phyloP scores from a whole-genome alignment of 768 basidiomycete genomes.

The Pseudohyphozyma bogoriensis region DNA sequence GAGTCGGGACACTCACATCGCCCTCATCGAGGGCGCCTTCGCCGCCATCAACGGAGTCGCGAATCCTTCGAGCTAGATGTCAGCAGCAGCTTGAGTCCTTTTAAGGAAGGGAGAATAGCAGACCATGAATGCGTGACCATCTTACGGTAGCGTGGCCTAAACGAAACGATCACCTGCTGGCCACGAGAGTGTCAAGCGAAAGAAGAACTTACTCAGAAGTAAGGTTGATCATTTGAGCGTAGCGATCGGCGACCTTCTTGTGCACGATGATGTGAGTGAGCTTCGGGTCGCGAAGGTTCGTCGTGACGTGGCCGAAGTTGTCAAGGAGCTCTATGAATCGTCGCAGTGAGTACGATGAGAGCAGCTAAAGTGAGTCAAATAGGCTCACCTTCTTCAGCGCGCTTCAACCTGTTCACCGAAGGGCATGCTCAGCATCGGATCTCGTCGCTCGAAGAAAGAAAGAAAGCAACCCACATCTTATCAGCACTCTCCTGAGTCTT shows the following conservation, averaged over 20 bases:
- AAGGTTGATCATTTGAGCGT: not conserved
- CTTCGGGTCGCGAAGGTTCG: slow-evolving; percentile 59
- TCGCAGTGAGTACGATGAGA: not conserved
- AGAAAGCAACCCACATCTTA: slow-evolving; percentile 44
- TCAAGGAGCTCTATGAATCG: slow-evolving; percentile 40
- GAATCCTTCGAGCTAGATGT: too few relatives aligned
- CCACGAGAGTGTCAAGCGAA: accelerated
- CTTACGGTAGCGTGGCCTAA: slow-evolving; percentile 19
- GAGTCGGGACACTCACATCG: not conserved
- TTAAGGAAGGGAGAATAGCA: too few relatives aligned
- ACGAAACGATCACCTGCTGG: too few relatives aligned
- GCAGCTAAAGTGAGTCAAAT: not conserved
- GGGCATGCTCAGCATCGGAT: not conserved
- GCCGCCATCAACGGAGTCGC: not conserved
- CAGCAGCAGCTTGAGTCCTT: too few relatives aligned
- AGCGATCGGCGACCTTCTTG: slow-evolving; percentile 59
- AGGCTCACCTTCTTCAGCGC: not conserved
- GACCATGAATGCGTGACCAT: slow-evolving; percentile 18
- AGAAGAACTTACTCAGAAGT: not conserved
- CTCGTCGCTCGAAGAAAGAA: not conserved
- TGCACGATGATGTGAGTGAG: slow-evolving; percentile 70
- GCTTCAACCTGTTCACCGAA: not conserved
- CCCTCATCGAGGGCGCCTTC: slow-evolving; percentile 6
- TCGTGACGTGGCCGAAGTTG: slow-evolving; percentile 61
- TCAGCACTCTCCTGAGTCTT: slow-evolving; percentile 45